A percentile compares a stretch with the other conserved stretches of the same genome.
Conservation (phyloP, 2,329 filamentous ascomycete genomes). For the Beauveria caledonica region DNA sequence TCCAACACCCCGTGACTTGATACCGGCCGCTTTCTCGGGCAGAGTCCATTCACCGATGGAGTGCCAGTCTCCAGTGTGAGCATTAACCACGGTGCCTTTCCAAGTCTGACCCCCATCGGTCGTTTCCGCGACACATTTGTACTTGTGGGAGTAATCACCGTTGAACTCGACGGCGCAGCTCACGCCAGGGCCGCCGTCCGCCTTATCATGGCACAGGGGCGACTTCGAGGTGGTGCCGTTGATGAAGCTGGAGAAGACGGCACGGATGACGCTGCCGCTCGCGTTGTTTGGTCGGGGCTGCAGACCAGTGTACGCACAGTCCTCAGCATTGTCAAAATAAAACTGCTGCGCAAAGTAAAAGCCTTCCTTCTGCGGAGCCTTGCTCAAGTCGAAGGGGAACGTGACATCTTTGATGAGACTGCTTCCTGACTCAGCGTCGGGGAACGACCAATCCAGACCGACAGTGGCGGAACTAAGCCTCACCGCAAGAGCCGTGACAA, state of each 20-base stretch:
- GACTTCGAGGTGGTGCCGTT: conserved; percentile 13
- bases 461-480: neutral
- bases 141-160: conserved; percentile 16
- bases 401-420: conserved; percentile 12
- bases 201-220: conserved; percentile 16
- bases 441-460: neutral
- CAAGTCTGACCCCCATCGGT: conserved; percentile 14
- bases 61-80: conserved; percentile 4
- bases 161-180: conserved; percentile 17
- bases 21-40: conserved; percentile 13
- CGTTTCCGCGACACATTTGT: conserved; percentile 16
- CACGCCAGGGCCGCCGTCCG: conserved; percentile 20
- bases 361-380: conserved; percentile 13
- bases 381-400: conserved; percentile 17
- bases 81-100: conserved; percentile 18
- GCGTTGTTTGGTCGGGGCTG: conserved; percentile 15
- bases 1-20: conserved; percentile 13
- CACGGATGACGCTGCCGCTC: conserved; percentile 14
- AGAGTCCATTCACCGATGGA: conserved; percentile 18
- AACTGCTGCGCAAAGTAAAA: conserved; percentile 21
- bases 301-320: conserved; percentile 16
- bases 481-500: neutral
- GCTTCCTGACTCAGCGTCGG: neutral
- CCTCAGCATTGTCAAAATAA: conserved; percentile 4
- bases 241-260: conserved; percentile 19